Evolutionary conservation across 805 yeast genomes (phyloP).

Genomic region (Metschnikowia borealis): DNA sequence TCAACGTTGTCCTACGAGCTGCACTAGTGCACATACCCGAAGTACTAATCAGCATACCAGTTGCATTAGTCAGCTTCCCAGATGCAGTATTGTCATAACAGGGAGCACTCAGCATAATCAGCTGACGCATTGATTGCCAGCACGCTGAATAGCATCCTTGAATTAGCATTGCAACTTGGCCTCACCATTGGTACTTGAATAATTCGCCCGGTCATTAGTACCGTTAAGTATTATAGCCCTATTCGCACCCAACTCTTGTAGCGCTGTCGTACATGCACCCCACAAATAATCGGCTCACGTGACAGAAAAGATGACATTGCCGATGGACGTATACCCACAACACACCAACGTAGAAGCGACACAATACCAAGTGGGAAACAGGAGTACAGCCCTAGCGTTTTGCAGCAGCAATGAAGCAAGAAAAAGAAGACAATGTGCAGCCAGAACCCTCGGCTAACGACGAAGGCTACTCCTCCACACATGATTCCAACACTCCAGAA

Average conservation of each 20-base stretch:
- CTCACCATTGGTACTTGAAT: too few species aligned
- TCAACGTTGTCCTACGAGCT: not conserved
- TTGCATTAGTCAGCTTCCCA: too few species aligned
- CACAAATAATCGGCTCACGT: slow-evolving; percentile 1
- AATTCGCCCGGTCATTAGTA: too few species aligned
- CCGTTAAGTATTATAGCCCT: not conserved
- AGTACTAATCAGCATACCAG: too few species aligned
- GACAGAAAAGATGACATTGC: slow-evolving; percentile 1
- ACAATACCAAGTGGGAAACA: not conserved
- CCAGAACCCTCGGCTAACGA: not conserved
- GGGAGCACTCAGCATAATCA: too few species aligned
- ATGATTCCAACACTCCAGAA: not conserved
- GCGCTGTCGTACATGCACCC: not conserved
- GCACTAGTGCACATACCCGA: too few species aligned
- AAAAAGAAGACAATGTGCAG: not conserved
- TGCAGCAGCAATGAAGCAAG: not conserved
- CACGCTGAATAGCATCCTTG: too few species aligned
- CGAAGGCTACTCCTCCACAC: not conserved
- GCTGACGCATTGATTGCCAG: too few species aligned
- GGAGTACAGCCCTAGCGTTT: not conserved
- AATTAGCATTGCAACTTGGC: too few species aligned
- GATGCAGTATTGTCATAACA: too few species aligned
- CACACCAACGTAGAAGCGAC: not conserved
- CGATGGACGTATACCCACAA: not conserved
- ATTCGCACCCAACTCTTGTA: not conserved